Base-by-base conservation (phyloP, 2,329 filamentous ascomycete genomes). In the Neonectria coccinea region DNA sequence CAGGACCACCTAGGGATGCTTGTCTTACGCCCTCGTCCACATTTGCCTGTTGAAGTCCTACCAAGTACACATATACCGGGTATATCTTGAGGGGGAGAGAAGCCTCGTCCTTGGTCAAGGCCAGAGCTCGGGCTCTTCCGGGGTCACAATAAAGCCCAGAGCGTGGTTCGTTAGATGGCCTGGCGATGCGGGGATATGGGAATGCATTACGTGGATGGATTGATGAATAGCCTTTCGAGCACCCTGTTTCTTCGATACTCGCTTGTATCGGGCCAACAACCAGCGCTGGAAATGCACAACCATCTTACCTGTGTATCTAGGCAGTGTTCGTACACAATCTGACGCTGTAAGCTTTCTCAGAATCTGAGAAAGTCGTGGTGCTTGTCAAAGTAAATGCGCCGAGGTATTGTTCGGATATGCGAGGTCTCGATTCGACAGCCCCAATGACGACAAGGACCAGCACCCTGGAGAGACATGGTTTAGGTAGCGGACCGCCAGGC, bases 391-490 rank as follows among this genome's bases (percentile, higher is more conserved):
- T 36, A 52, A 45, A 57, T 62, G 54, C 45, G 53, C 39, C 44
- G 45, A 44, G 45, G 56, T 39, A 45, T 42, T 36, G 33, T 44
- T 45, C 8, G 45, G 47, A 47, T 51, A 45, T 59, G 33, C 55
- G 50, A 59, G 50, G 56, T 48, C 55, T 55, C 39, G 39, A 42
- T 42, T n/a, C 36, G 5, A 39, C 55, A 63, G 20, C 54, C 47
- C 61, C 53, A 61, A 48, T 50, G 52, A 45, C 54, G 52, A 45
- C 54, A 67, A 59, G 56, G 66, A 50, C 58, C 57, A 57, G 61
- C 56, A 56, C 58, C 41, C 42, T 42, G 9, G 54, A 45, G 51
- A 20, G 55, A 56, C 58, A 57, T 52, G 55, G 50, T 52, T 55
- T 50, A 58, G 22, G 41, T 16, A 42, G 50, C 33, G 50, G 50